phyloP scores from a whole-genome alignment of 1,284 basidiomycete genomes.

The Violaceomyces palustris region DNA sequence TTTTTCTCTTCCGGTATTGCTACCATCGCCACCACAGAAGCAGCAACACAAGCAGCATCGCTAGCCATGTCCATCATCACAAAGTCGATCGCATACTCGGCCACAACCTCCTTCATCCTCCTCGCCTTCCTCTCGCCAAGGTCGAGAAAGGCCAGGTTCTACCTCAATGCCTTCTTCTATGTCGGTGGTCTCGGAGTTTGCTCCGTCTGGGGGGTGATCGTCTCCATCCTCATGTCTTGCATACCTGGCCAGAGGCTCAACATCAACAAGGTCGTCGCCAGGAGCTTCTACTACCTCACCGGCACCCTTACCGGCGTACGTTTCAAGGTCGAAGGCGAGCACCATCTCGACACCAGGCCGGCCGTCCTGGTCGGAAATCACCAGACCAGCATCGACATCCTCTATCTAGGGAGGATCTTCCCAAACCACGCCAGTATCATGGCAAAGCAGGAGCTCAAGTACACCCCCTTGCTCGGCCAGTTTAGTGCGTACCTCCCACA shows the following conservation, averaged over 20 bases:
- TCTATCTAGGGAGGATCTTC: conserved; percentile 77
- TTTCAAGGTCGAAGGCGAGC: conserved; percentile 78
- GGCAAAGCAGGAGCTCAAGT: conserved; percentile 87
- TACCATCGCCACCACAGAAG: no score
- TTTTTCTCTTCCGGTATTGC: no score
- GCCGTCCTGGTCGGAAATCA: conserved; percentile 84
- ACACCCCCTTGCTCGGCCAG: conserved; percentile 78
- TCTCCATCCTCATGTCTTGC: conserved; percentile 67
- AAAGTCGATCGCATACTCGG: no score
- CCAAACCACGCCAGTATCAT: conserved; percentile 79
- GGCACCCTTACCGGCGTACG: conserved; percentile 66
- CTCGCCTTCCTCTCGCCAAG: conserved; percentile 41
- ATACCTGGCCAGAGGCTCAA: conserved; percentile 70
- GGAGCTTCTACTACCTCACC: conserved; percentile 73
- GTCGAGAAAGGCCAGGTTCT: conserved; percentile 34
- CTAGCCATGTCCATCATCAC: no score
- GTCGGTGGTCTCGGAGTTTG: conserved; percentile 68
- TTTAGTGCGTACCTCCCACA: conserved; percentile 58
- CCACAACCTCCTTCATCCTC: conserved; percentile 32
- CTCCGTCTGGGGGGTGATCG: conserved; percentile 70
- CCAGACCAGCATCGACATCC: conserved; percentile 59
- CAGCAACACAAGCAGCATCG: no score
- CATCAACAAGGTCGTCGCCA: conserved; percentile 78
- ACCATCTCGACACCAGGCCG: conserved; percentile 64
- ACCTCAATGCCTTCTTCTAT: conserved; percentile 59